Conservation (phyloP, 1,284 basidiomycete species). For the Heterobasidion annosum region DNA sequence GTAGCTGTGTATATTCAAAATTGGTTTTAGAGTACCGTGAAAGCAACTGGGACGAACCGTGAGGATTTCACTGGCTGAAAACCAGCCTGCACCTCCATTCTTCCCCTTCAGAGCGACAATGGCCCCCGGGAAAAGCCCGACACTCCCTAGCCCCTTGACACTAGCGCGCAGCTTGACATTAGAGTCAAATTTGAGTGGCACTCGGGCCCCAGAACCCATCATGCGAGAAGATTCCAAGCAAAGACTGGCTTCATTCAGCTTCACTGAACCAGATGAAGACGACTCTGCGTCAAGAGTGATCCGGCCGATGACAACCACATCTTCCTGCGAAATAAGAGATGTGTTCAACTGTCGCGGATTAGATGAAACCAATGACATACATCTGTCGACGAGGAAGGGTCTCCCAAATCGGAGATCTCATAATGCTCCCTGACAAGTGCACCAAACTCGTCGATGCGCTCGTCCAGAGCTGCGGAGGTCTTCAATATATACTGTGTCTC, state of each 20-base stretch:
- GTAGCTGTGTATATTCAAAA: constrained; percentile 32
- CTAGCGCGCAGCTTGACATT: constrained; percentile 61
- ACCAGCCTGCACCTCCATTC: constrained; percentile 87
- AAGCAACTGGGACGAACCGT: constrained; percentile 37
- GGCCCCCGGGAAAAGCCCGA: constrained; percentile 84
- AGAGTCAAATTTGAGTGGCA: constrained; percentile 65
- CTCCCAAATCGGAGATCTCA: constrained; percentile 61
- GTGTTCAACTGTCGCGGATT: background rate
- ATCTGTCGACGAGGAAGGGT: constrained; percentile 68
- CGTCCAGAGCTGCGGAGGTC: constrained; percentile 58
- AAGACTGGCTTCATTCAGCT: constrained; percentile 68
- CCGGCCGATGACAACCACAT: constrained; percentile 73
- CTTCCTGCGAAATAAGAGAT: constrained; percentile 38
- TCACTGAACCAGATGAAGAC: constrained; percentile 38
- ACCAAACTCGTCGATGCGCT: constrained; percentile 77
- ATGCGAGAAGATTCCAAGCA: constrained; percentile 77
- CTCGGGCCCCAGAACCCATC: constrained; percentile 63
- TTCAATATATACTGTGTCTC: background rate
- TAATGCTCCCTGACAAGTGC: constrained; percentile 67
- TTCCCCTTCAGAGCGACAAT: constrained; percentile 84
- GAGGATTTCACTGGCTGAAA: constrained; percentile 78
- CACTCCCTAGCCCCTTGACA: constrained; percentile 51
- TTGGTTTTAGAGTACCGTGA: constrained; percentile 17
- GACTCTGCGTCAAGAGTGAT: constrained; percentile 67
- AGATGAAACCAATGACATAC: constrained; percentile 30